Percentiles rank a stretch among this genome's conserved stretches.
These are phyloP conservation scores for Colletotrichum higginsianum DNA, from an alignment of 2,329 filamentous ascomycete genomes.

Conservation along the genomic window DNA sequence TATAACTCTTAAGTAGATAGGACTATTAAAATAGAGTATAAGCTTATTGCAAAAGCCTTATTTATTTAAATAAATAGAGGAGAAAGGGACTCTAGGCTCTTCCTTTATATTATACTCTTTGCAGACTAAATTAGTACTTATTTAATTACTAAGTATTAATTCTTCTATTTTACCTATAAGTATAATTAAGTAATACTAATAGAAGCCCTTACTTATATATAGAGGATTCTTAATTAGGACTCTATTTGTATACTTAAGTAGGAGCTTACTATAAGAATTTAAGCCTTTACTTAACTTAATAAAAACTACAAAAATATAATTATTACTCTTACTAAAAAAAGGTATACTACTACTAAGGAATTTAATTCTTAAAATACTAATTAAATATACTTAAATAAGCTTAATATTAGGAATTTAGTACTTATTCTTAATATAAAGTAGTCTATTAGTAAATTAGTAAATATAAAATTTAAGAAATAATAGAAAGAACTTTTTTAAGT, in stretches of 20 bases:
- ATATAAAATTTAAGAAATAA: too few species aligned
- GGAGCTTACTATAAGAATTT: neutral
- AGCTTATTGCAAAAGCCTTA: neutral
- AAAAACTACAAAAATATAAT: accelerated
- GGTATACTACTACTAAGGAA: neutral
- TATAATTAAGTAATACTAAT: neutral
- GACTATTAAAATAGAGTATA: neutral
- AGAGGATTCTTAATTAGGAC: neutral
- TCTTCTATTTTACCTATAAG: neutral
- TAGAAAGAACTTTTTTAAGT: too few species aligned
- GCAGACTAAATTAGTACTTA: neutral
- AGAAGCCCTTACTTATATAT: neutral
- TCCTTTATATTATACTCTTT: neutral
- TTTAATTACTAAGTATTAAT: neutral
- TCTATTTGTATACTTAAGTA: neutral
- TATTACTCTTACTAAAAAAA: neutral
- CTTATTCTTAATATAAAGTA: too few species aligned
- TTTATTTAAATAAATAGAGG: neutral
- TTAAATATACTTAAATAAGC: too few species aligned
- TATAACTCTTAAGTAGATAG: neutral
- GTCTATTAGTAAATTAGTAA: too few species aligned
- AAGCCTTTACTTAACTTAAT: neutral
- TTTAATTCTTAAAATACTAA: too few species aligned
- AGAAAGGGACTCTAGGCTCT: neutral
- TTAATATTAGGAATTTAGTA: too few species aligned